Conservation (phyloP, 805 yeast species). For the Metschnikowia continentalis region DNA sequence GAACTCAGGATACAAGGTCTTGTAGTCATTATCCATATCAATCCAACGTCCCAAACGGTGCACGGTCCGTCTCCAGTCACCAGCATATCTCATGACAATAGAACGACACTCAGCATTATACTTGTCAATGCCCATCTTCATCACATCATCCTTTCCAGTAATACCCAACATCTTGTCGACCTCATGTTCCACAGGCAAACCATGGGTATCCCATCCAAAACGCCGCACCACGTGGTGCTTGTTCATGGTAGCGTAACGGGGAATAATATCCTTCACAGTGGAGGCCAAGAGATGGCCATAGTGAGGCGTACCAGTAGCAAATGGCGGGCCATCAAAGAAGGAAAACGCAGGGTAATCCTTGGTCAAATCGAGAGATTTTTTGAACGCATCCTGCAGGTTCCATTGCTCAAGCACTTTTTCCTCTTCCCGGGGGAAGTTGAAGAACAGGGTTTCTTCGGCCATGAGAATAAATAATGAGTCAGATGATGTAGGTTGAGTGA, state of each 20-base stretch:
- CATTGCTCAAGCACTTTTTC: constrained; percentile 75
- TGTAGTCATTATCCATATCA: constrained; percentile 97
- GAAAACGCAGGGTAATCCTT: constrained; percentile 84
- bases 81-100: constrained; percentile 96
- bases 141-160: constrained; percentile 89
- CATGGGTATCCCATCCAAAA: constrained; percentile 99
- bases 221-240: constrained; percentile 95
- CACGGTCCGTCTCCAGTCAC: constrained; percentile 89
- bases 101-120: constrained; percentile 93
- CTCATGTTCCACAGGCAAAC: constrained; percentile 97
- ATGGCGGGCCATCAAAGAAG: constrained; percentile 98
- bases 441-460: constrained; percentile 33
- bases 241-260: constrained; percentile 96
- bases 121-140: constrained; percentile 88
- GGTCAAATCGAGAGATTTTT: constrained; percentile 74
- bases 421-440: constrained; percentile 84
- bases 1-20: constrained; percentile 89
- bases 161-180: constrained; percentile 96
- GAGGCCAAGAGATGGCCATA: constrained; percentile 97
- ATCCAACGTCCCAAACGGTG: constrained; percentile 98
- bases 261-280: constrained; percentile 94
- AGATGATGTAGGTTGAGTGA: neutral
- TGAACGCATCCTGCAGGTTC: constrained; percentile 94
- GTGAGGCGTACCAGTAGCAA: constrained; percentile 99
- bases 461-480: constrained; percentile 3